Conservation (phyloP, 2,329 filamentous ascomycete species). For the Fusarium sp. region DNA sequence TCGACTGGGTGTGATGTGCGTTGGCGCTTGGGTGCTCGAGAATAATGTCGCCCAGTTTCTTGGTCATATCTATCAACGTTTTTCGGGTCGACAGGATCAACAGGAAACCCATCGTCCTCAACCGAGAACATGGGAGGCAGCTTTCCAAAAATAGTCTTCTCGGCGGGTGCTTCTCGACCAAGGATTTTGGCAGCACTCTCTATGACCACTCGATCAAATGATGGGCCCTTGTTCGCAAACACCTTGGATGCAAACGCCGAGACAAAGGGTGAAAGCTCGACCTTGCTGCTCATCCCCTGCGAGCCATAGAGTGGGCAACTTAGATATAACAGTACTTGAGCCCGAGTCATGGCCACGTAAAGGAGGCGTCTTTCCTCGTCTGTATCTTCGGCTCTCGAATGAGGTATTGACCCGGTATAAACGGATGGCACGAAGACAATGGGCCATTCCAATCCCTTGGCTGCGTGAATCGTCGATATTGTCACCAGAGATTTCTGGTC, state of each 20-base stretch:
- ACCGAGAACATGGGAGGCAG: conserved; percentile 63
- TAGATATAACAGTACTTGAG: conserved; percentile 84
- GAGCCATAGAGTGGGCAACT: conserved; percentile 79
- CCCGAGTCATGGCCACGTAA: conserved; percentile 97
- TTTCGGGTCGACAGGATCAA: conserved; percentile 63
- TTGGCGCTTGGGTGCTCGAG: conserved; percentile 45
- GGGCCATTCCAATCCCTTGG: conserved; percentile 96
- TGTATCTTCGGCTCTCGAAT: conserved; percentile 82
- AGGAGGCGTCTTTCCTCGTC: conserved; percentile 89
- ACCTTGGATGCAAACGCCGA: conserved; percentile 53
- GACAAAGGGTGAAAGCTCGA: conserved; percentile 78
- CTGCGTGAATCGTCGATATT: conserved; percentile 94
- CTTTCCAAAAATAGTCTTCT: conserved; percentile 61
- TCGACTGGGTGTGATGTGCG: conserved; percentile 35
- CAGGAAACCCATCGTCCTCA: conserved; percentile 75
- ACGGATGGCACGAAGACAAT: conserved; percentile 91
- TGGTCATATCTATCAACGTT: conserved; percentile 34
- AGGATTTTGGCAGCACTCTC: conserved; percentile 77
- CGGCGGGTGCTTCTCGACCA: conserved; percentile 65
- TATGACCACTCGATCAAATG: conserved; percentile 69
- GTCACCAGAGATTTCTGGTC: conserved; percentile 74
- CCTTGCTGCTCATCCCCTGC: conserved; percentile 63
- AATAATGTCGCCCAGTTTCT: conserved; percentile 27
- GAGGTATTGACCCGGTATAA: conserved; percentile 90
- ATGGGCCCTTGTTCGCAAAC: conserved; percentile 72